phyloP scores from a whole-genome alignment of 306 rosid genomes.

The Hippophae gyantsensis region DNA sequence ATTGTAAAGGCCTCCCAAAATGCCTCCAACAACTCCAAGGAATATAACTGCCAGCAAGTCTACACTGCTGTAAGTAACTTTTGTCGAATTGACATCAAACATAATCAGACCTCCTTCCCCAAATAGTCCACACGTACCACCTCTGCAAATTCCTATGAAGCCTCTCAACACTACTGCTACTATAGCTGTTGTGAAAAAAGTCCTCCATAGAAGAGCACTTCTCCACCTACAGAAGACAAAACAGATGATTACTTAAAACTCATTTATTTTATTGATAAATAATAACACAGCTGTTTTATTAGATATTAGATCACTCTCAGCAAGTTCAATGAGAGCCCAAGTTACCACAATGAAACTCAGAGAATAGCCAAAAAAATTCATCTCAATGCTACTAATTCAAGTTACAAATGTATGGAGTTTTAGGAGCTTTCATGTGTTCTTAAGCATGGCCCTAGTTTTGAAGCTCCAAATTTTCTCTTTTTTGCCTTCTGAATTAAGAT shows the following conservation, averaged over 20 bases:
- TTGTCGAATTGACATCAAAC: constrained; percentile 54
- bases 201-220: constrained; percentile 81
- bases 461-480: too few relatives aligned
- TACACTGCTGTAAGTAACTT: constrained; percentile 27
- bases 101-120: constrained; percentile 78
- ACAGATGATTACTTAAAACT: not conserved
- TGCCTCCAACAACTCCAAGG: constrained; percentile 67
- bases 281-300: too few relatives aligned
- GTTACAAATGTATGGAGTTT: too few relatives aligned
- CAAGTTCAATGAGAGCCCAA: too few relatives aligned
- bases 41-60: constrained; percentile 50
- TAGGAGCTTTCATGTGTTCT: too few relatives aligned
- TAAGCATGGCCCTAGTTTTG: too few relatives aligned
- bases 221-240: constrained; percentile 55
- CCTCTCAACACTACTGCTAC: constrained; percentile 65
- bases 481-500: too few relatives aligned
- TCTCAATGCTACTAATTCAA: too few relatives aligned
- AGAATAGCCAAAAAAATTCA: too few relatives aligned
- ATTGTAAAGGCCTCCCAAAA: constrained; percentile 66
- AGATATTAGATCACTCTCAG: too few relatives aligned
- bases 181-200: constrained; percentile 72
- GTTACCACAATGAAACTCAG: too few relatives aligned
- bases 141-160: constrained; percentile 42
- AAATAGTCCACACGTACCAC: constrained; percentile 56
- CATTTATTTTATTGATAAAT: too few relatives aligned